Evolutionary conservation across 441 rosid species (phyloP).

Genomic region (Adansonia rubrostipa): DNA sequence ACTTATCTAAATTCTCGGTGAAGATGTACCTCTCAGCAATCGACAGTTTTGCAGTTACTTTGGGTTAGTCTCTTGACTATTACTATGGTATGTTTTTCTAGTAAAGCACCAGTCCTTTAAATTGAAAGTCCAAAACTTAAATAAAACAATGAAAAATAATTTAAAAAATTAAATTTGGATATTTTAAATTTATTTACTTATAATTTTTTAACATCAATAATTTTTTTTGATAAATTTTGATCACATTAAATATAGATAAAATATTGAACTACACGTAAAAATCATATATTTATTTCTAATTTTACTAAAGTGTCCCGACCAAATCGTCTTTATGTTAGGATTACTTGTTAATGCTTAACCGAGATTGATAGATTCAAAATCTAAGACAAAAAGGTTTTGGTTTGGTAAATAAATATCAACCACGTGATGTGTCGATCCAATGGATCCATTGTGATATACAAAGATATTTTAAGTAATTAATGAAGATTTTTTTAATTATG

Average conservation of each 20-base stretch:
- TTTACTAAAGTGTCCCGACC: not conserved
- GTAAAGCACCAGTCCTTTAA: no score
- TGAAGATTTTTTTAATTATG: no score
- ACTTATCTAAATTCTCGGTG: not conserved
- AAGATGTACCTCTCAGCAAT: not conserved
- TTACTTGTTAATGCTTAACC: not conserved
- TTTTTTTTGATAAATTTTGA: not conserved
- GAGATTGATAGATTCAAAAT: not conserved
- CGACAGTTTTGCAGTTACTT: not conserved
- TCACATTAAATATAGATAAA: not conserved
- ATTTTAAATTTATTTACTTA: not conserved
- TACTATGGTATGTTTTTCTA: not conserved
- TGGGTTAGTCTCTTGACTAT: not conserved
- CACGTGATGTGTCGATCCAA: not conserved
- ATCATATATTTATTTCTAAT: slow-evolving; percentile 17
- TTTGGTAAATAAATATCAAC: not conserved
- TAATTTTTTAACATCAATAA: not conserved
- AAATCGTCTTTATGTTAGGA: not conserved
- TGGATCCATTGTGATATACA: not conserved
- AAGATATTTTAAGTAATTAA: no score
- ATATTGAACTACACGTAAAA: not conserved
- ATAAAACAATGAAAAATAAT: not conserved
- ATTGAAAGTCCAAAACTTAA: not conserved
- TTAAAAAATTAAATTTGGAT: not conserved
- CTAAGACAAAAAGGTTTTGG: not conserved